Conservation (phyloP, 1,284 basidiomycete species). For the Ceratobasidium sp. region DNA sequence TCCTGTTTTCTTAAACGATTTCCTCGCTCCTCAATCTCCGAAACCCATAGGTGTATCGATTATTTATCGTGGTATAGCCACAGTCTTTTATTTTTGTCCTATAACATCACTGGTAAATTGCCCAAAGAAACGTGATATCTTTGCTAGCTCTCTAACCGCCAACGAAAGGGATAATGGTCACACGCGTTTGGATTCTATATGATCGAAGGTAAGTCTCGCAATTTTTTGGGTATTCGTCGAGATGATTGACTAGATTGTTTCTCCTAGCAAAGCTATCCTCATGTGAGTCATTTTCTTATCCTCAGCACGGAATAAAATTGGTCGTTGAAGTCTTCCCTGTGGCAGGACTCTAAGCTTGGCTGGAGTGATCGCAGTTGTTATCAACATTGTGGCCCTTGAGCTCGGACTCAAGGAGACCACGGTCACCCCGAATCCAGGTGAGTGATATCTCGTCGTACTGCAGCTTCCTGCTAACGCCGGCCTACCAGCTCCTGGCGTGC, state of each 20-base stretch:
- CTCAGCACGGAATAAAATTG: too few species aligned
- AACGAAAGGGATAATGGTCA: constrained; percentile 5
- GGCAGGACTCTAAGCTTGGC: background rate
- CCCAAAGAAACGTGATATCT: too few species aligned
- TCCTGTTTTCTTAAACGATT: background rate
- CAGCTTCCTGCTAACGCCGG: background rate
- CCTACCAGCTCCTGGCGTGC: background rate
- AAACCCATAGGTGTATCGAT: background rate
- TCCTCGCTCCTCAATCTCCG: background rate
- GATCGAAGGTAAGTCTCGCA: constrained; percentile 3
- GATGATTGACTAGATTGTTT: background rate
- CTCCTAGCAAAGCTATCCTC: background rate
- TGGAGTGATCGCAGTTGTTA: background rate
- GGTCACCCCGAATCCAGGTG: constrained; percentile 6
- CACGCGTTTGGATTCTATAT: constrained; percentile 14
- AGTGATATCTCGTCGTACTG: background rate
- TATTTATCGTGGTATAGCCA: background rate
- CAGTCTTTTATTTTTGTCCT: background rate
- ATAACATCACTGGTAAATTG: constrained; percentile 12
- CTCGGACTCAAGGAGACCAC: background rate
- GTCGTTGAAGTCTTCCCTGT: too few species aligned
- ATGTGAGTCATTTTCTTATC: background rate
- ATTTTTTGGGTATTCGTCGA: too few species aligned
- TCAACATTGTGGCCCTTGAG: background rate
- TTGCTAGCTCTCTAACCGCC: background rate